phyloP scores from a whole-genome alignment of 2,329 filamentous ascomycete species.

The Fusarium concolor region DNA sequence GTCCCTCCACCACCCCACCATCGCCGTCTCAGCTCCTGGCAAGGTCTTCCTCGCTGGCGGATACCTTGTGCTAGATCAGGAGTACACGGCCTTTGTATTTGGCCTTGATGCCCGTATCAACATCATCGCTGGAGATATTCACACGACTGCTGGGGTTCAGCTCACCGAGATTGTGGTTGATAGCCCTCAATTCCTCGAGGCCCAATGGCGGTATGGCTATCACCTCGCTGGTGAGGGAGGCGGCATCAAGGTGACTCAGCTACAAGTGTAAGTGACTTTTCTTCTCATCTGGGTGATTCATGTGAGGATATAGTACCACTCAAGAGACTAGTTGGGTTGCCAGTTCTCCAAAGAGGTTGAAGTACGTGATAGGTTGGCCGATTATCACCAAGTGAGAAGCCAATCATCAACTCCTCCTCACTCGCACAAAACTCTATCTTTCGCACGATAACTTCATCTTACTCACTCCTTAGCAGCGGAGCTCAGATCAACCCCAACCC shows the following conservation, averaged over 20 bases:
- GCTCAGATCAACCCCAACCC: constrained; percentile 69
- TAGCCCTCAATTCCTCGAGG: constrained; percentile 90
- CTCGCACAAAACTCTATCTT: background rate
- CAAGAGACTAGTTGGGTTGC: background rate
- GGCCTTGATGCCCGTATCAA: constrained; percentile 76
- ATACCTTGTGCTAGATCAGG: constrained; percentile 91
- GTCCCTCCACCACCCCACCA: constrained; percentile 51
- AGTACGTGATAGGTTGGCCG: constrained; percentile 12
- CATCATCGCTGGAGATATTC: constrained; percentile 68
- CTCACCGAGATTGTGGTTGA: constrained; percentile 82
- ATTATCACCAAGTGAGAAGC: constrained; percentile 7
- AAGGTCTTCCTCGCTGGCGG: constrained; percentile 96
- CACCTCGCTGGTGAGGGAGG: constrained; percentile 75
- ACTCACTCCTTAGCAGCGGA: constrained; percentile 55
- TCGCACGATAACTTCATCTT: background rate
- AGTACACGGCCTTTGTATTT: constrained; percentile 81
- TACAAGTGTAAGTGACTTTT: constrained; percentile 74
- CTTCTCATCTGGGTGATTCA: background rate
- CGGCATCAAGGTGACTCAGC: constrained; percentile 84
- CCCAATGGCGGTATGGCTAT: constrained; percentile 89
- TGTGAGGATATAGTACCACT: background rate
- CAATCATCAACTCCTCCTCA: background rate
- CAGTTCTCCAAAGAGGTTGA: background rate
- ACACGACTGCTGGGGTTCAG: constrained; percentile 71
- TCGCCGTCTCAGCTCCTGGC: constrained; percentile 87